phyloP scores from a whole-genome alignment of 345 rosid genomes.

The Populus euphratica region DNA sequence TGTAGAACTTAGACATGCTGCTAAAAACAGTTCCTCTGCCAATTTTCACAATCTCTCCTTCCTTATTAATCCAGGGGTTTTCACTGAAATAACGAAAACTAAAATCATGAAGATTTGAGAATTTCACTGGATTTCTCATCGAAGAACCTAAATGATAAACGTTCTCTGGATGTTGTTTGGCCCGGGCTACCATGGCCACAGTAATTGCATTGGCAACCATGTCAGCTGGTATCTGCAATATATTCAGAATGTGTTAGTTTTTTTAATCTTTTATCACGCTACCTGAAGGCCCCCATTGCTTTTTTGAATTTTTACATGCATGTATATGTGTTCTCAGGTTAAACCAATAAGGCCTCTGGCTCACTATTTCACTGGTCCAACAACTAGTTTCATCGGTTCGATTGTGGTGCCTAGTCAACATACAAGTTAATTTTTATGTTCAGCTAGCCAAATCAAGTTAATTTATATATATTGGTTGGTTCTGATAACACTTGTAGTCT shows the following conservation, averaged over 20 bases:
- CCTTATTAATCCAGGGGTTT: constrained; percentile 15
- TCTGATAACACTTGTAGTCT: no score
- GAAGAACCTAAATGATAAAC: constrained; percentile 24
- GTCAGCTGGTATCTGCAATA: constrained; percentile 22
- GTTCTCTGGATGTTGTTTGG: not conserved
- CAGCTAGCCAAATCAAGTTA: no score
- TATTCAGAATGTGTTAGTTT: not conserved
- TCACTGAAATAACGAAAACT: constrained; percentile 13
- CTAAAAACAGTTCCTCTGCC: not conserved
- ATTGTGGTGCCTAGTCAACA: no score
- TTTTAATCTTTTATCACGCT: no score
- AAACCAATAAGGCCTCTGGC: no score
- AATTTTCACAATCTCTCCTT: not conserved
- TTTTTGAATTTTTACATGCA: not conserved
- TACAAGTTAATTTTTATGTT: no score
- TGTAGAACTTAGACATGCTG: constrained; percentile 10
- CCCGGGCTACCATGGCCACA: constrained; percentile 13
- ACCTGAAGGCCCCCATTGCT: no score
- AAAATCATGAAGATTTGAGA: constrained; percentile 1
- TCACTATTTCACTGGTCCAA: no score
- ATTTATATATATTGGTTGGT: no score
- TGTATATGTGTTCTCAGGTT: no score
- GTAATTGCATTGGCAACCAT: constrained; percentile 22
- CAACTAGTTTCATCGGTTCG: no score
- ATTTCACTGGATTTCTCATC: not conserved